Evolutionary conservation across 805 yeast species (phyloP).

Genomic region (Blastobotrys attinorum): DNA sequence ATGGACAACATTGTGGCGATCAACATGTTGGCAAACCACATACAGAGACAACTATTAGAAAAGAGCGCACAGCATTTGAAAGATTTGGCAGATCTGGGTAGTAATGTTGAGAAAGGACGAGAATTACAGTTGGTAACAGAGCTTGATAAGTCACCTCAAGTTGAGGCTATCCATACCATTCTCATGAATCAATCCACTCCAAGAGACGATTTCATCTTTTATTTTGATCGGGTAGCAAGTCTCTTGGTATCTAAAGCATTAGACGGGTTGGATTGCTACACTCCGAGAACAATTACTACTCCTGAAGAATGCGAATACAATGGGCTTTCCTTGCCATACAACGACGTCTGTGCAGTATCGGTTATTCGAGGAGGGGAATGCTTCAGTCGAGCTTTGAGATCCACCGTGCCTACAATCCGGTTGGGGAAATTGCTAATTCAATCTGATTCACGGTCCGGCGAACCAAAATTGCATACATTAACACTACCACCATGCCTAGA

Average conservation of each 20-base stretch:
- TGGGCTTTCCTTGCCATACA: constrained; percentile 31
- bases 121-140: constrained; percentile 20
- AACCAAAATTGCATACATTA: constrained; percentile 85
- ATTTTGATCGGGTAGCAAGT: constrained; percentile 75
- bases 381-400: constrained; percentile 69
- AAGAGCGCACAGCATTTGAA: constrained; percentile 65
- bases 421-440: constrained; percentile 83
- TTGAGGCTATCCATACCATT: constrained; percentile 62
- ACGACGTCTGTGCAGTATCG: constrained; percentile 61
- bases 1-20: constrained; percentile 76
- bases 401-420: constrained; percentile 61
- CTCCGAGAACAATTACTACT: constrained; percentile 31
- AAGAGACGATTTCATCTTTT: constrained; percentile 76
- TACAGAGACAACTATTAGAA: constrained; percentile 56
- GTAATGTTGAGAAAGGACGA: constrained; percentile 16
- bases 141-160: constrained; percentile 50
- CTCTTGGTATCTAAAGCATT: constrained; percentile 62
- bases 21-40: constrained; percentile 68
- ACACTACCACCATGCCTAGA: constrained; percentile 46
- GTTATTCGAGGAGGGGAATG: constrained; percentile 90
- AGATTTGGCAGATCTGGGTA: constrained; percentile 53
- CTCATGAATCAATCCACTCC: constrained; percentile 47
- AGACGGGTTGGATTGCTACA: constrained; percentile 33
- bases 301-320: constrained; percentile 30
- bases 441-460: constrained; percentile 84